Base-by-base conservation (phyloP, 2,329 filamentous ascomycete species). In the Torrubiella hemipterigena region DNA sequence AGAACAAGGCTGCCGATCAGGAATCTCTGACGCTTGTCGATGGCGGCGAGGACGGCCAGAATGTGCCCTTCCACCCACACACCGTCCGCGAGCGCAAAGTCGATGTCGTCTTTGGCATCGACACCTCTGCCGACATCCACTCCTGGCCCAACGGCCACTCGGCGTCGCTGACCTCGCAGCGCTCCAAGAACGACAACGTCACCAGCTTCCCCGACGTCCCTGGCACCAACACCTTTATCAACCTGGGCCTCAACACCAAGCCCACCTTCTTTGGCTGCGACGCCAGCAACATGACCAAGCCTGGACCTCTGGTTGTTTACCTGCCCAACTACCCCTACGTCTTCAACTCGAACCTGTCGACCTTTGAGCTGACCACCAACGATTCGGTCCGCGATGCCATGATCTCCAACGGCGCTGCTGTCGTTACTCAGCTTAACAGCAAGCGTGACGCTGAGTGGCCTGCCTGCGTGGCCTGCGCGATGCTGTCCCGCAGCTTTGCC, bases 381-480 rank as follows among this genome's bases (percentile, higher is more conserved):
- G 56, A 73, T 43, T 55, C 50, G 1, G 56, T 84, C 57, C 81
- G 89, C 39, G 73, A 94, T 50, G 68, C 69, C 39, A 82, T 94
- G 48, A 85, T 98, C 47, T 55, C 72, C 42, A 96, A 98, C 57
- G 89, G 85, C 14, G 91, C 81, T 59, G 73, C 91, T 43, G 73
- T 79, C 13, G 87, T 73, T 3, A 95, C 87, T 0, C 78, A 81
- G 63, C 84, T 73, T 31, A 95, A 96, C 57, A 73, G 68, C 30
- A 87, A 84, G 1, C 50, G 77, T 4, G 80, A 93, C 50, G 44
- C 56, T 4, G 56, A 79, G 39, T 98, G 91, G 89, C 67, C 80
- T 1, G 66, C 74, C 2, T 98, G 89, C 45, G 80, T 94, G 5
- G 85, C 78, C 15, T 98, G 91, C 55, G 91, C 89, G 5, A 77